These are phyloP conservation scores for Eimeria acervulina DNA, from an alignment of 169 alveolate species.

Conservation along the genomic window DNA sequence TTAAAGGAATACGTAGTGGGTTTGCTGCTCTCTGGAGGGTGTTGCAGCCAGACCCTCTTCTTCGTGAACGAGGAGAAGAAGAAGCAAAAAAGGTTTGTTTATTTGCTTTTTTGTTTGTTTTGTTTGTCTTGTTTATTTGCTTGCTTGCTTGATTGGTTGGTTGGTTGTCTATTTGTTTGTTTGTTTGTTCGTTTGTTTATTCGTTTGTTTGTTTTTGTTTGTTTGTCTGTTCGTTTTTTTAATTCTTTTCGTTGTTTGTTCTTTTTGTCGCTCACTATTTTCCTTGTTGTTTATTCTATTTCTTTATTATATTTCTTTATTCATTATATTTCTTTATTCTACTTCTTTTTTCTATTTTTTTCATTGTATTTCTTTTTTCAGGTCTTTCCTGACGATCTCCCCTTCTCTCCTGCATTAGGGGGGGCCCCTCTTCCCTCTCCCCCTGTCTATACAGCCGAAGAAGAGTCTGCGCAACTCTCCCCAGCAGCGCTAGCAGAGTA, in stretches of 20 bases:
- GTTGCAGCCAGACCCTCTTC: conserved; percentile 75
- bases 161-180: no score
- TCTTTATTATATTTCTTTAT: neutral
- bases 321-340: neutral
- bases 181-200: neutral
- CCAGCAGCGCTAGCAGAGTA: conserved; percentile 33
- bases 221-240: neutral
- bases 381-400: conserved; percentile 16
- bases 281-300: neutral
- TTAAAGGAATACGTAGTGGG: conserved; percentile 79
- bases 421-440: conserved; percentile 37
- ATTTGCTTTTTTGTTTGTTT: no score
- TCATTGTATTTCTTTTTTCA: neutral
- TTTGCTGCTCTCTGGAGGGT: conserved; percentile 81
- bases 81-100: conserved; percentile 79
- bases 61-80: conserved; percentile 51
- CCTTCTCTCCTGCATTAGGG: neutral
- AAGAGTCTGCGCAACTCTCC: neutral
- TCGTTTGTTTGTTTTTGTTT: neutral
- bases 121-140: no score
- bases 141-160: no score
- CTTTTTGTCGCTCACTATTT: neutral
- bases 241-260: neutral
- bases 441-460: conserved; percentile 26
- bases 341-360: neutral